Evolutionary conservation across 139 green algal genomes (phyloP), one percentile per base, ranked within the genome.

Genomic region (Diplosphaera chodatii): DNA sequence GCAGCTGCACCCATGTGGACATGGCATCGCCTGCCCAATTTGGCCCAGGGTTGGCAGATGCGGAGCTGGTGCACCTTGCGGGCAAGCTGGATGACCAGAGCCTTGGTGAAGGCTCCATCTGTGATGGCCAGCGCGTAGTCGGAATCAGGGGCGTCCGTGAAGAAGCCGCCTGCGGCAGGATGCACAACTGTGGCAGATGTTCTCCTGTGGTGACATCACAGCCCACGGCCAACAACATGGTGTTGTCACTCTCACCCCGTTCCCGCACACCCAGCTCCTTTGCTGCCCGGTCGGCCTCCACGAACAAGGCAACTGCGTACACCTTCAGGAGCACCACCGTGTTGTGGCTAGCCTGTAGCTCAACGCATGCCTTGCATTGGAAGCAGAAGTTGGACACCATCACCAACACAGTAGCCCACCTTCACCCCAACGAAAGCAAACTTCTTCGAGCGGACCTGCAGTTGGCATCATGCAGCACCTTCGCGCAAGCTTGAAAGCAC

Each of bases 71-170:
- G 48, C 48, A 59, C 76, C 34, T 96, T 87, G 0, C 90, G 83
- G 34, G 88, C 74, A 55, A 95, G 78, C 32, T 82, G 78, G 64
- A 93, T 82, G 77, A 89, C 80, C 25, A 86, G 67, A 4, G 72
- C 70, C 73, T 95, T 95, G 67, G 78, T 72, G 65, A 93, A 96
- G 21, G 87, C 90, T 1, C 90, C 90, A 66, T 95, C 90, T 2
- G 87, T 63, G 28, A 94, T 55, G 0, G 87, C 88, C 1, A 73
- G 68, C 67, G 76, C 81, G 70, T 83, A 94, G 74, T 94, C 89
- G 32, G 89, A 85, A 64, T 95, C 84, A 2, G 25, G 63, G n/a
- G 32, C 64, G 32, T 40, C 64, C 28, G 78, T 66, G 22, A 83
- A 82, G 30, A 83, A 83, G 55, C 77, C 77, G 37, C 74, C 74